Evolutionary conservation across 2,329 filamentous ascomycete genomes (phyloP).

Genomic region (Fusarium phyllophilum): DNA sequence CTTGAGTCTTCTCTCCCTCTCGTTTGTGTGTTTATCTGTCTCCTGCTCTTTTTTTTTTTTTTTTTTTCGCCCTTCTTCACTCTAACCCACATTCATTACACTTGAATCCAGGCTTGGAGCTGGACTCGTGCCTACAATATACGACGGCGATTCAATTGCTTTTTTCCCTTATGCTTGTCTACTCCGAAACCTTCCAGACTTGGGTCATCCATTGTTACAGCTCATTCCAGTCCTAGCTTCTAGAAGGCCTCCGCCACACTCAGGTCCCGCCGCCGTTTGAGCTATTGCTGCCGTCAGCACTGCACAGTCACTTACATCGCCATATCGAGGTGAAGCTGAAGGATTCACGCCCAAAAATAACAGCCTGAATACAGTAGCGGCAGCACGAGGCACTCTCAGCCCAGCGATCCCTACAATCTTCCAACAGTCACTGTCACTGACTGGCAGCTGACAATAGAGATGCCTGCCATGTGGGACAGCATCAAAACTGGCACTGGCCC

Average conservation of each 20-base stretch:
- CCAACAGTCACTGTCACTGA: slow-evolving; percentile 3
- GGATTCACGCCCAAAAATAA: slow-evolving; percentile 38
- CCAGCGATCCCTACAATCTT: slow-evolving; percentile 14
- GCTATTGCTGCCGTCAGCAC: slow-evolving; percentile 33
- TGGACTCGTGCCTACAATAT: slow-evolving; percentile 33
- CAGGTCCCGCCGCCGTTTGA: slow-evolving; percentile 5
- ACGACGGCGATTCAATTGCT: slow-evolving; percentile 14
- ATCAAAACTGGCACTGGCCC: slow-evolving; percentile 39
- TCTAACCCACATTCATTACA: slow-evolving; percentile 20
- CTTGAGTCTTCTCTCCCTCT: slow-evolving; percentile 10
- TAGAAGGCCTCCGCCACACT: slow-evolving; percentile 22
- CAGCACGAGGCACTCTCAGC: slow-evolving; percentile 23
- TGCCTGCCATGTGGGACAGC: slow-evolving; percentile 44
- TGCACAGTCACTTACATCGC: slow-evolving; percentile 13
- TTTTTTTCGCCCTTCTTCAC: not conserved
- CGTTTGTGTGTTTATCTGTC: slow-evolving; percentile 1
- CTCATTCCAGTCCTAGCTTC: slow-evolving; percentile 12
- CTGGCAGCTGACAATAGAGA: slow-evolving; percentile 26
- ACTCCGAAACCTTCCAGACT: not conserved
- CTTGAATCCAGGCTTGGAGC: slow-evolving; percentile 31
- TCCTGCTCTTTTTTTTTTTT: not conserved
- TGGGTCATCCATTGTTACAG: slow-evolving; percentile 1
- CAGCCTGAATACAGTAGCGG: slow-evolving; percentile 15
- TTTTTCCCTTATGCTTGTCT: slow-evolving; percentile 5
- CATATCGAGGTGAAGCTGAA: slow-evolving; percentile 20